Evolutionary conservation across 768 basidiomycete species (phyloP), one percentile per base, ranked within the genome.

Genomic region (Lactarius psammicola): DNA sequence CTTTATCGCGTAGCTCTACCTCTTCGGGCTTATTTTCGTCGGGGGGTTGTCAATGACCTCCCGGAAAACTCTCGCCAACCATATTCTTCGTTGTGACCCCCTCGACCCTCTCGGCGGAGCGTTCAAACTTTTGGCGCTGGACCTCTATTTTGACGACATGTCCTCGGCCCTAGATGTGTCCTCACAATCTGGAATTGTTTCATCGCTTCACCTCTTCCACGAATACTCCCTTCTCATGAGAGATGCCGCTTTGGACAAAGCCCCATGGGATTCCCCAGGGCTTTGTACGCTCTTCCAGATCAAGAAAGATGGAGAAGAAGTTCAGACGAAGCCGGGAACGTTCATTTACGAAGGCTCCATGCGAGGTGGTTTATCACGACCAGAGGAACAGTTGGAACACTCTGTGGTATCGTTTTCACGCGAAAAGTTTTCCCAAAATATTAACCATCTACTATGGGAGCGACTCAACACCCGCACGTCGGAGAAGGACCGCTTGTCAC

Each of bases 101-200:
- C 61, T 63, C 49, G 42, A 59, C 2, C 23, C 33, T 36, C 61
- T 63, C 49, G 38, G 63, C 20, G 44, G 31, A 31, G 49, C 42
- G 3, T 17, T 63, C 51, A 63, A 30, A 44, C 61, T 66, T n/a
- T 33, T 66, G 17, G 57, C 40, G 3, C 57, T 66, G 1, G 65
- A 66, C 33, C 26, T 33, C 40, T 30, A 63, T 31, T 66, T 66
- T 42, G 56, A 63, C 28, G 57, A 63, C 40, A 66, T 66, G 56
- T 26, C 57, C 23, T 54, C 40, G 17, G 65, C 65, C 3, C n/a
- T 66, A 31, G 65, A 66, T 17, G 33, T 54, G 13, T 63, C 61
- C 20, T 66, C 65, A 23, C 57, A 66, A 23, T 30, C 38, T 8
- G 60, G 49, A 10, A 5, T 59, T 4, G 1, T 66, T 17, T 63